Evolutionary conservation across 306 rosid species (phyloP).

Genomic region (Acmispon strigosus): DNA sequence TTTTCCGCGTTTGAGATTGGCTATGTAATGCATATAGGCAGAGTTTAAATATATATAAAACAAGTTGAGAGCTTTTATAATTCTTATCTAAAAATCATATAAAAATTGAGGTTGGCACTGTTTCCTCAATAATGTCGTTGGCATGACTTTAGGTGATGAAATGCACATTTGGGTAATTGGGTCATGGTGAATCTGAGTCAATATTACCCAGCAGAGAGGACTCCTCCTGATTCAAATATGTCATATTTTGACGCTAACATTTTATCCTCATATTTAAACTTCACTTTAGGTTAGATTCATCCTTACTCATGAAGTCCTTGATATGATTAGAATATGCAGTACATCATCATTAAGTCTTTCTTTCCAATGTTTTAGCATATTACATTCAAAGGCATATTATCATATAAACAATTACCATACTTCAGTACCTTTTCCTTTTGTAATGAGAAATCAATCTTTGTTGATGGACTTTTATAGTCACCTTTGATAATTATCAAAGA

Average conservation of each 20-base stretch:
- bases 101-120: not conserved
- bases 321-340: not conserved
- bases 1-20: no score
- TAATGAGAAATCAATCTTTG: not conserved
- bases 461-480: no score
- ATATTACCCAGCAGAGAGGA: not conserved
- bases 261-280: not conserved
- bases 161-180: not conserved
- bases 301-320: not conserved
- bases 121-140: not conserved
- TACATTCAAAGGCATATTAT: not conserved
- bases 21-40: no score
- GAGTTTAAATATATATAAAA: not conserved
- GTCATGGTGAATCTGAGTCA: not conserved
- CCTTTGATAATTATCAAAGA: no score
- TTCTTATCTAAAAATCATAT: not conserved
- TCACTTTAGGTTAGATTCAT: not conserved
- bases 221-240: not conserved
- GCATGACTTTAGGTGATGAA: not conserved
- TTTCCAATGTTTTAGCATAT: not conserved
- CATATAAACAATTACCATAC: not conserved
- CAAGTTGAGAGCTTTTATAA: not conserved
- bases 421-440: not conserved
- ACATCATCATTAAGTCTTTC: not conserved
- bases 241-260: not conserved